Evolutionary conservation across 2,329 filamentous ascomycete species (phyloP).

Genomic region (Teratosphaeria nubilosa): DNA sequence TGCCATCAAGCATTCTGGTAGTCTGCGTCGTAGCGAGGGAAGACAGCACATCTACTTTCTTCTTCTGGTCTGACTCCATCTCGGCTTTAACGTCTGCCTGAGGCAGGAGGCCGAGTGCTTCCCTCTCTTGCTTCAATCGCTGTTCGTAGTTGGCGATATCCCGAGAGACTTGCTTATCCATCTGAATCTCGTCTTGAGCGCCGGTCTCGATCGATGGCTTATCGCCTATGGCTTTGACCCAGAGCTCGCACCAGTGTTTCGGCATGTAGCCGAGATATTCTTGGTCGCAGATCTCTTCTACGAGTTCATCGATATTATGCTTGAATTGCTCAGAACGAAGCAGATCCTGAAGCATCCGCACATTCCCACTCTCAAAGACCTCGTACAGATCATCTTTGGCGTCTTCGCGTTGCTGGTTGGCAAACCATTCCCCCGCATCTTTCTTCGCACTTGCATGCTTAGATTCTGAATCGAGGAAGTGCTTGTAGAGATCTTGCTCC

Average conservation of each 20-base stretch:
- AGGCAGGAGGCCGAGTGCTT: constrained; percentile 3
- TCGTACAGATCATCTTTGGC: constrained; percentile 6
- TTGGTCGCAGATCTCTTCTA: not conserved
- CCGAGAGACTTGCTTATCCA: not conserved
- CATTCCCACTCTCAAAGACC: constrained; percentile 4
- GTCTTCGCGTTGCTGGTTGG: constrained; percentile 2
- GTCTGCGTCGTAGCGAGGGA: constrained; percentile 49
- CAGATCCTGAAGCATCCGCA: not conserved
- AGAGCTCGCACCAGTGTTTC: not conserved
- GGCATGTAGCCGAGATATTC: not conserved
- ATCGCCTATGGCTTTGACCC: not conserved
- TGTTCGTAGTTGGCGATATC: not conserved
- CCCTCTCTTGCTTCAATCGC: constrained; percentile 3
- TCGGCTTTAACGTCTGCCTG: not conserved
- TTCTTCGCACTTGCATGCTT: not conserved
- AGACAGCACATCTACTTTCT: constrained; percentile 36
- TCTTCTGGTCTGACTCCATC: constrained; percentile 1
- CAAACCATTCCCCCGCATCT: constrained; percentile 2
- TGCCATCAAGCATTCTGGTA: constrained; percentile 46
- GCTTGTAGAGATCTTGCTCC: constrained; percentile 46
- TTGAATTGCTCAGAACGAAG: not conserved
- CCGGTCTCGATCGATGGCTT: not conserved
- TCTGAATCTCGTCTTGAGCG: not conserved
- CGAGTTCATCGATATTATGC: not conserved
- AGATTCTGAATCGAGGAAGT: not conserved